Percentiles rank a stretch among this genome's conserved stretches.
These are phyloP conservation scores for Alternaria viburni DNA, from an alignment of 2,329 filamentous ascomycete genomes.

Conservation along the genomic window DNA sequence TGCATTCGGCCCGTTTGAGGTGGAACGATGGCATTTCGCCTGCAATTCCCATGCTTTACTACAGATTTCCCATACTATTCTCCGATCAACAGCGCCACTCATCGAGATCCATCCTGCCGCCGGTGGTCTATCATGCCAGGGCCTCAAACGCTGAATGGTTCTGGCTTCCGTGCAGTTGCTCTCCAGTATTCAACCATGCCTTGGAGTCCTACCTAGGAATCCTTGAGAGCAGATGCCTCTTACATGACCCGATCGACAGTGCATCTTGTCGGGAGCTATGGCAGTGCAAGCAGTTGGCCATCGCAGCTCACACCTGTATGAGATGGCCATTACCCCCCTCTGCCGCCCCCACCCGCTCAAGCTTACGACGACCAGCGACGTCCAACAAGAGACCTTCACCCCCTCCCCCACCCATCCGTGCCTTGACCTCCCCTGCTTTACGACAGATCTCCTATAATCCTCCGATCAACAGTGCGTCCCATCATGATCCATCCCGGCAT, in stretches of 20 bases:
- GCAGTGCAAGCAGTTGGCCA: not conserved
- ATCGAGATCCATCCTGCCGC: not conserved
- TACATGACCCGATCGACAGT: not conserved
- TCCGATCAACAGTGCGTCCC: not conserved
- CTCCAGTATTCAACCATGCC: not conserved
- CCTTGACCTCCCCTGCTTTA: not conserved
- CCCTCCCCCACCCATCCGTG: not conserved
- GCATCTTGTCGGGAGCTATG: not conserved
- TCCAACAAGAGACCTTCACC: not conserved
- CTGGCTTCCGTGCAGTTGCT: not conserved
- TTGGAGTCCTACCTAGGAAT: not conserved
- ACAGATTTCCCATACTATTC: not conserved
- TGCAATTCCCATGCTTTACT: not conserved
- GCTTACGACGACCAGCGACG: not conserved
- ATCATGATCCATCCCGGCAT: not conserved
- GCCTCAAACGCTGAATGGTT: not conserved
- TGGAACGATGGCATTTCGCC: slow-evolving; percentile 13
- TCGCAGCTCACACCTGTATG: not conserved
- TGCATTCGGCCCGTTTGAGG: slow-evolving; percentile 1
- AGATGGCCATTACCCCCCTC: not conserved
- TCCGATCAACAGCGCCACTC: not conserved
- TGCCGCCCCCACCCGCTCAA: not conserved
- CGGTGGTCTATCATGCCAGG: not conserved
- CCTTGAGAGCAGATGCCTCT: not conserved
- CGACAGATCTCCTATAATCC: not conserved